Evolutionary conservation across 495 filamentous ascomycete species (phyloP), one percentile per base, ranked within the genome.

Genomic region (Margaritispora aquatica): DNA sequence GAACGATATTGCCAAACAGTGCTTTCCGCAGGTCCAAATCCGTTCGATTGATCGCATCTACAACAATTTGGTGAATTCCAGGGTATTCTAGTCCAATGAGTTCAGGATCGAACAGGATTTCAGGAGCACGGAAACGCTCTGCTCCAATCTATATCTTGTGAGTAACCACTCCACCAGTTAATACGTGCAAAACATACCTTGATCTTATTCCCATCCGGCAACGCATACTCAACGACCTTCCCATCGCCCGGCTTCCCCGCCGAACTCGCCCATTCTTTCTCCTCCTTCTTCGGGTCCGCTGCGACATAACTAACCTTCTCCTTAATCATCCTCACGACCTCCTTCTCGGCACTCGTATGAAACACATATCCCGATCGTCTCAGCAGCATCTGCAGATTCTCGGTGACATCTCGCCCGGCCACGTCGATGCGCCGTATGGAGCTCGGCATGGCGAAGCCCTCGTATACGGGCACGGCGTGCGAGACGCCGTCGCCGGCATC

Each of bases 81-180:
- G 92, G 92, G 72, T 96, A 99, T 75, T 99, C 94, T 51, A 96
- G 86, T 8, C 94, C 94, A 64, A 97, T 96, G 58, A 97, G 83
- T 67, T 96, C 95, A 11, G 94, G 94, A 66, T 97, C 90, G 77
- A 99, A 99, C 20, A 99, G 85, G 63, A 97, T 96, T 72, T 99
- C 94, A 15, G 94, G 92, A 17, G 94, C 94, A 58, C 92, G 85
- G 81, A 96, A 97, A 10, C 94, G 86, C 74, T 97, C 94, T 61
- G 89, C 77, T 58, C 92, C 92, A 68, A 94, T 81, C 88, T 92
- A 59, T 23, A 29, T 27, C 27, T 0, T 48, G 26, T 66, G 27
- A 36, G 50, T 13, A 49, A 34, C 1, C 26, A 23, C 20, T 34
- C 7, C 34, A 31, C 4, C 0, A 29, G 19, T 31, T 1, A 41